These are phyloP conservation scores for Emericellopsis cladophorae DNA, from an alignment of 2,329 filamentous ascomycete genomes.

Conservation along the genomic window DNA sequence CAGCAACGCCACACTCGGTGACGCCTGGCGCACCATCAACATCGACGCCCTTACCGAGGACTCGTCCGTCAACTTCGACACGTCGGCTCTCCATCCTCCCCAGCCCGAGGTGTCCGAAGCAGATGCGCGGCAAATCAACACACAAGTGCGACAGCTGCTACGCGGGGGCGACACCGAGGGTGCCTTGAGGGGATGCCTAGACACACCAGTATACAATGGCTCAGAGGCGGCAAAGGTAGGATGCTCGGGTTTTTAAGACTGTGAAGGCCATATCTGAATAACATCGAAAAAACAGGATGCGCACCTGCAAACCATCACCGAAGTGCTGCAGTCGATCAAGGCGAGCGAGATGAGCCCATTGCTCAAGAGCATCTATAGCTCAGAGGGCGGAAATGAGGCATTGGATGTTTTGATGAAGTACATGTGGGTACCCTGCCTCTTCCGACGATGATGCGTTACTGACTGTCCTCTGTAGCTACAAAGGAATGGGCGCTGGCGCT, in stretches of 20 bases:
- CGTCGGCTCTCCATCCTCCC: conserved; percentile 67
- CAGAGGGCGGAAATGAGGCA: conserved; percentile 69
- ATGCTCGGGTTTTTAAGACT: too few relatives aligned
- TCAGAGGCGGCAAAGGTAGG: conserved; percentile 43
- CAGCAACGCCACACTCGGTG: conserved; percentile 44
- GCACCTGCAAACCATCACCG: conserved; percentile 76
- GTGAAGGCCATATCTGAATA: neutral
- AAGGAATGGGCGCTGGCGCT: conserved; percentile 60
- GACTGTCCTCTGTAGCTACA: conserved; percentile 48
- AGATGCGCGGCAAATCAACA: conserved; percentile 65
- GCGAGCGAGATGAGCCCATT: conserved; percentile 91
- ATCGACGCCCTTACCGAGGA: conserved; percentile 86
- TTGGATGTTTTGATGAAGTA: conserved; percentile 97
- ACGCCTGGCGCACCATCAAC: conserved; percentile 80
- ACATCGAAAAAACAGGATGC: conserved; percentile 46
- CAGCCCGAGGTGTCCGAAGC: conserved; percentile 61
- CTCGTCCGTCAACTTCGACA: conserved; percentile 83
- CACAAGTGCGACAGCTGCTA: conserved; percentile 78
- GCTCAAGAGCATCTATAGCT: conserved; percentile 66
- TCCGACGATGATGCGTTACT: neutral
- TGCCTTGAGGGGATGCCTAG: conserved; percentile 70
- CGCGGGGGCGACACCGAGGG: conserved; percentile 80
- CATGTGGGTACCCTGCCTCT: conserved; percentile 45
- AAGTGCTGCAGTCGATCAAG: conserved; percentile 92
- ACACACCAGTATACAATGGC: conserved; percentile 68